A percentile compares a stretch with the other conserved stretches of the same genome.
Evolutionary conservation across 2,329 filamentous ascomycete species (phyloP).

Genomic region (Chrysosporium queenslandicum): DNA sequence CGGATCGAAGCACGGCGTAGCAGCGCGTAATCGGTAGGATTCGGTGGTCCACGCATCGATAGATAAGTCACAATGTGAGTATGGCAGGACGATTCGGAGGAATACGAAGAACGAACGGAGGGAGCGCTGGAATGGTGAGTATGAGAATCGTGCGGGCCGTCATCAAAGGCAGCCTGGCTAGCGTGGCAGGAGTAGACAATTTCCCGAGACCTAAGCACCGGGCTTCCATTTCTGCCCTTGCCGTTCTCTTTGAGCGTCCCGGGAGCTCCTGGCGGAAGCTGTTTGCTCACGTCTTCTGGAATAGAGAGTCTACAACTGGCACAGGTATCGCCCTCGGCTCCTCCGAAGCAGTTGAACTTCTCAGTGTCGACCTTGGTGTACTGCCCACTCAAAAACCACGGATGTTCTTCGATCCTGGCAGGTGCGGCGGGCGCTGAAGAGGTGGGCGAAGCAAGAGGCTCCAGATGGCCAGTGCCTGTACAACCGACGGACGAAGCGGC

Average conservation of each 20-base stretch:
- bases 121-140: slow-evolving; percentile 30
- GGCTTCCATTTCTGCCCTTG: slow-evolving; percentile 43
- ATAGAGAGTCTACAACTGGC: slow-evolving; percentile 49
- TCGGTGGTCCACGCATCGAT: slow-evolving; percentile 47
- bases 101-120: slow-evolving; percentile 33
- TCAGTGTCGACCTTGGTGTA: slow-evolving; percentile 36
- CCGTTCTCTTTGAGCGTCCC: slow-evolving; percentile 43
- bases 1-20: slow-evolving; percentile 49
- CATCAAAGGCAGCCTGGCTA: slow-evolving; percentile 29
- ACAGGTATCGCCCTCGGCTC: slow-evolving; percentile 44
- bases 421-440: slow-evolving; percentile 17
- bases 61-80: slow-evolving; percentile 50
- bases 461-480: slow-evolving; percentile 11
- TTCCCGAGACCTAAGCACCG: slow-evolving; percentile 47
- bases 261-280: slow-evolving; percentile 45
- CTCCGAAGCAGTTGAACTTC: slow-evolving; percentile 34
- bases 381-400: slow-evolving; percentile 40
- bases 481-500: slow-evolving; percentile 14
- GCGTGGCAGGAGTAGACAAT: slow-evolving; percentile 44
- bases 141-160: slow-evolving; percentile 31
- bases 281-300: slow-evolving; percentile 45
- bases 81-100: slow-evolving; percentile 42
- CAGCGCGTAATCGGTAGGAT: slow-evolving; percentile 45
- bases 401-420: slow-evolving; percentile 40
- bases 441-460: slow-evolving; percentile 18